These are phyloP conservation scores for Pythium chondricola DNA, from an alignment of 352 stramenopile genomes.

Conservation along the genomic window DNA sequence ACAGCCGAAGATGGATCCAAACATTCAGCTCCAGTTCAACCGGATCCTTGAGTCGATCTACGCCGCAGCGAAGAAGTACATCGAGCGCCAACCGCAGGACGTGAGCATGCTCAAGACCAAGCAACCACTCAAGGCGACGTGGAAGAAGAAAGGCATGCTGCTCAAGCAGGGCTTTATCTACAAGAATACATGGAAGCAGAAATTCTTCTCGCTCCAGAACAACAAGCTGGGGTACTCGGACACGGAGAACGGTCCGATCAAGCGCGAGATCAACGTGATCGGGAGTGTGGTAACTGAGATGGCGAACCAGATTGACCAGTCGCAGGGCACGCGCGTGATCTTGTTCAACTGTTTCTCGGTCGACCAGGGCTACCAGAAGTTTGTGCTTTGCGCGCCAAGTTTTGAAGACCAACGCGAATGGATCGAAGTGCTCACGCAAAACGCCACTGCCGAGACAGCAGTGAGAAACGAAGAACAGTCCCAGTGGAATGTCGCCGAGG, in stretches of 20 bases:
- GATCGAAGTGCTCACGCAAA: constrained; percentile 84
- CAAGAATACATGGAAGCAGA: constrained; percentile 87
- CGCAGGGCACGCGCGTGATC: constrained; percentile 75
- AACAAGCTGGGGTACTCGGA: constrained; percentile 84
- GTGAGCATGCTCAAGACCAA: constrained; percentile 55
- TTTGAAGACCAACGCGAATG: constrained; percentile 87
- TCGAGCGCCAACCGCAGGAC: constrained; percentile 60
- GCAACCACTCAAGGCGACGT: constrained; percentile 67
- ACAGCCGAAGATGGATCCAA: constrained; percentile 80
- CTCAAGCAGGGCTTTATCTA: constrained; percentile 88
- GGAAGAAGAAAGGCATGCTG: constrained; percentile 86
- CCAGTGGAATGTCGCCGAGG: constrained; percentile 65
- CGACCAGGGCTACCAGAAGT: constrained; percentile 78
- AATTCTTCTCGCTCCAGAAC: constrained; percentile 83
- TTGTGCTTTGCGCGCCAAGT: constrained; percentile 74
- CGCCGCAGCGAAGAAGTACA: constrained; percentile 79
- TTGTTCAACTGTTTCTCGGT: constrained; percentile 85
- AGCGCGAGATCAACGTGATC: constrained; percentile 86
- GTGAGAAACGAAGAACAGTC: constrained; percentile 73
- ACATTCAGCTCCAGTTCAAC: constrained; percentile 82
- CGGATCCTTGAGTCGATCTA: constrained; percentile 82
- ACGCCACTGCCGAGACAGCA: constrained; percentile 74
- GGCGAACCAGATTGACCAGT: constrained; percentile 85
- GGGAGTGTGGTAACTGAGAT: constrained; percentile 74
- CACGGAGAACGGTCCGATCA: constrained; percentile 73